A percentile compares a stretch with the other conserved stretches of the same genome.
phyloP scores from a whole-genome alignment of 208 protist genomes.

The Wallacemonas sp. region DNA sequence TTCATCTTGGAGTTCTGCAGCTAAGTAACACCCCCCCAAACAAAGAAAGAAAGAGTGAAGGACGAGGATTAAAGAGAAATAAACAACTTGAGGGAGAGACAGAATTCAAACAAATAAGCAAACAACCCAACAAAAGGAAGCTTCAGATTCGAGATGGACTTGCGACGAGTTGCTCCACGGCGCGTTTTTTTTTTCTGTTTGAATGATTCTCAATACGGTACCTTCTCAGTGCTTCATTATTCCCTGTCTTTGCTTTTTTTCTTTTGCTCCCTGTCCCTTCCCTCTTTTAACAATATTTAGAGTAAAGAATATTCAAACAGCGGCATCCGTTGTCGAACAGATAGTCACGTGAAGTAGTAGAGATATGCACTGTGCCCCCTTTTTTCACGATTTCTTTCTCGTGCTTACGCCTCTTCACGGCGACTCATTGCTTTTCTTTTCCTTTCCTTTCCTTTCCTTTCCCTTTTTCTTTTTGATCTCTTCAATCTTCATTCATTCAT shows the following conservation, averaged over 20 bases:
- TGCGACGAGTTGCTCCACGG: no score
- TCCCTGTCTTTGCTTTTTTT: neutral
- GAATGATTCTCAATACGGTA: no score
- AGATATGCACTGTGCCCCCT: no score
- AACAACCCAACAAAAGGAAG: no score
- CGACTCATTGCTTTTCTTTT: neutral
- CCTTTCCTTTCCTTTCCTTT: neutral
- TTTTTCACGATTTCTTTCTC: no score
- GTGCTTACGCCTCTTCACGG: neutral
- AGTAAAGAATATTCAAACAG: no score
- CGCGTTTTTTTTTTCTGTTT: no score
- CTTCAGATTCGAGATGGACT: no score
- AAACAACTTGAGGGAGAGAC: neutral
- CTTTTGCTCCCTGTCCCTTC: constrained; percentile 8
- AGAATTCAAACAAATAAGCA: neutral
- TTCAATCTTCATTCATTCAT: neutral
- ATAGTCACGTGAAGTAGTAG: no score
- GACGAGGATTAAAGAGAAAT: neutral
- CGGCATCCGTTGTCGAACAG: no score
- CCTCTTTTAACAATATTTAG: neutral
- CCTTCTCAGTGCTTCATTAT: no score
- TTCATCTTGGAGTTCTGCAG: constrained; percentile 18
- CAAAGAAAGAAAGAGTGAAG: neutral
- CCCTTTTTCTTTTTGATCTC: neutral
- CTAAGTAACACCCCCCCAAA: neutral